Evolutionary conservation across 2,329 filamentous ascomycete species (phyloP).

Genomic region (Pseudogymnoascus sp.): DNA sequence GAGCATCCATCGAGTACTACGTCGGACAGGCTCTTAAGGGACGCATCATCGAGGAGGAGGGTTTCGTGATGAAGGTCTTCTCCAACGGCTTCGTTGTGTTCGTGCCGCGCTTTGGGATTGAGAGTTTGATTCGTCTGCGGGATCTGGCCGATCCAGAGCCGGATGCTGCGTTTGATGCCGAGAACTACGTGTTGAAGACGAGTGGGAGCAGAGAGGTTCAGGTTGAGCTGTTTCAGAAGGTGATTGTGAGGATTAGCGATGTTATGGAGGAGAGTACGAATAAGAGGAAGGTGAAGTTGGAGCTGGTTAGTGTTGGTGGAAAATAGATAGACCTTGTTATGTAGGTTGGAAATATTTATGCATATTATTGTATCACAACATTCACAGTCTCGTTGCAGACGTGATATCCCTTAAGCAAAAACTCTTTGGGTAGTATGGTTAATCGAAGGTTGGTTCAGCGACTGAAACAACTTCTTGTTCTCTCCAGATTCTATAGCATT

Average conservation of each 20-base stretch:
- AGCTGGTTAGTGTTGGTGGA: slow-evolving; percentile 38
- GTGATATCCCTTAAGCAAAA: background rate
- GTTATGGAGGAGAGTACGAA: slow-evolving; percentile 93
- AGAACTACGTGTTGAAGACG: slow-evolving; percentile 68
- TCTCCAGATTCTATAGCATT: background rate
- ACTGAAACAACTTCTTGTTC: background rate
- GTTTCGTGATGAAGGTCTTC: slow-evolving; percentile 95
- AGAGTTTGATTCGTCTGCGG: slow-evolving; percentile 77
- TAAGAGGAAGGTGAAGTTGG: slow-evolving; percentile 82
- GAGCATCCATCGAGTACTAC: slow-evolving; percentile 94
- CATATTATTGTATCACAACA: background rate
- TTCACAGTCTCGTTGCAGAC: background rate
- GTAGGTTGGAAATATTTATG: background rate
- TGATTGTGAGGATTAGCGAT: slow-evolving; percentile 80
- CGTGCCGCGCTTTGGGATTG: slow-evolving; percentile 90
- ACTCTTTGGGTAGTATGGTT: background rate
- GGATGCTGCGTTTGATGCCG: slow-evolving; percentile 73
- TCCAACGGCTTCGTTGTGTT: slow-evolving; percentile 96
- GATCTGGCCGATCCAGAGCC: slow-evolving; percentile 74
- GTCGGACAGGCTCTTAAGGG: slow-evolving; percentile 92
- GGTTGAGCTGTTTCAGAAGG: slow-evolving; percentile 86
- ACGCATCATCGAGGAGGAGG: slow-evolving; percentile 68
- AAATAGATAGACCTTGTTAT: background rate
- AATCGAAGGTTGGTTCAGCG: background rate
- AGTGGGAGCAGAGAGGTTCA: slow-evolving; percentile 45